Evolutionary conservation across 2,329 filamentous ascomycete genomes (phyloP), one percentile per base, ranked within the genome.

Genomic region (Zymoseptoria pseudotritici): DNA sequence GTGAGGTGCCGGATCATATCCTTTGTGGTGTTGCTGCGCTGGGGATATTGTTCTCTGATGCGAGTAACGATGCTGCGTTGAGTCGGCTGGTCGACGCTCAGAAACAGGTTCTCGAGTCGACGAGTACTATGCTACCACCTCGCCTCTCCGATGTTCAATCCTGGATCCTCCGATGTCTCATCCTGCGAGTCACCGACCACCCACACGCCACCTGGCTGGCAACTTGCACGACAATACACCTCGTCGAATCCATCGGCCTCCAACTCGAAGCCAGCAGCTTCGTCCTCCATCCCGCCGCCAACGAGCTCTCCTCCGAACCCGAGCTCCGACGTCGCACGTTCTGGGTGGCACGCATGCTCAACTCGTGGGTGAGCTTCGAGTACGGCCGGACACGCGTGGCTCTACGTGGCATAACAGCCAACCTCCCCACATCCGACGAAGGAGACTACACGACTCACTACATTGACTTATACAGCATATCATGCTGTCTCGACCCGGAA

Each of bases 341-440:
- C 77, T 80, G 56, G 69, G 77, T 84, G 50, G 79, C 82, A 0
- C 79, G 82, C 9, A 82, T 84, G 63, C 75, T 85, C 7, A 84
- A 85, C 63, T 80, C 79, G 11, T 85, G 82, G 82, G 79, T 80
- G 24, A 84, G 81, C 0, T 84, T 83, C 62, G 83, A 85, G 58
- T 78, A 84, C 57, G 82, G 82, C 1, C 77, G 80, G 0, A 82
- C 81, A 0, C 75, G 81, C 9, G 80, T 84, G 17, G 61, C 76
- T 61, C 72, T 83, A 0, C 77, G 78, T 36, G 78, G 78, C 19
- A 77, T 79, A 9, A 77, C 76, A 0, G 74, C 76, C 1, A 68
- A 76, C 10, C 71, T 78, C 8, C 77, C 78, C 0, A 68, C 72
- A 0, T 67, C 72, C 0, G 70, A 72, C 7, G 69, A 74, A 1